Percentiles rank a stretch among this genome's conserved stretches.
Evolutionary conservation across 108 stramenopile species (phyloP).

Genomic region (Cyclostephanos tholiformis): DNA sequence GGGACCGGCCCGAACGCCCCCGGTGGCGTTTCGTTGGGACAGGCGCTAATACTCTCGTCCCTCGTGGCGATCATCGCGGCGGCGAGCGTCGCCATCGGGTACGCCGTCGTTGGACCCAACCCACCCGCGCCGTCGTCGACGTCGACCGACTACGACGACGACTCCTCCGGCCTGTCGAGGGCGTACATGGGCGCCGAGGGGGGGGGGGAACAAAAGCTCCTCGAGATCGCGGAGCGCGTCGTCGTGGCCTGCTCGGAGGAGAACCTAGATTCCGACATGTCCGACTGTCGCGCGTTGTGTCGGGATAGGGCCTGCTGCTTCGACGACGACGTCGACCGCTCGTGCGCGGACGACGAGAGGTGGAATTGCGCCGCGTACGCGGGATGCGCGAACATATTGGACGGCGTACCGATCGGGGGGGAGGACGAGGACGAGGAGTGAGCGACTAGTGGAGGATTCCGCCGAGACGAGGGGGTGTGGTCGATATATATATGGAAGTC

Average conservation of each 20-base stretch:
- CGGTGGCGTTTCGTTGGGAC: not conserved
- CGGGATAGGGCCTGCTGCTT: constrained; percentile 32
- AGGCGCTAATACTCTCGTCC: constrained; percentile 14
- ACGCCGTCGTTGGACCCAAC: constrained; percentile 19
- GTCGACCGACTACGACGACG: not conserved
- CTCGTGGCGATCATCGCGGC: constrained; percentile 24
- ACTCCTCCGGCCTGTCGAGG: not conserved
- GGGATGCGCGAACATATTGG: constrained; percentile 32
- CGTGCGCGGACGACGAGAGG: constrained; percentile 33
- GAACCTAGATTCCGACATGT: constrained; percentile 28
- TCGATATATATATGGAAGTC: too few species aligned
- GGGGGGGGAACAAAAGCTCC: constrained; percentile 25
- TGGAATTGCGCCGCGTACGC: constrained; percentile 40
- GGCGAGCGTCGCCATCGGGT: constrained; percentile 32
- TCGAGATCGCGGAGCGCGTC: constrained; percentile 41
- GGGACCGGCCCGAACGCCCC: too few species aligned
- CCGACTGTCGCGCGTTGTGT: constrained; percentile 35
- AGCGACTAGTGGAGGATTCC: too few species aligned
- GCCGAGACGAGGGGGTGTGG: too few species aligned
- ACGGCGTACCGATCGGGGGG: constrained; percentile 13
- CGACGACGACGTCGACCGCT: constrained; percentile 19
- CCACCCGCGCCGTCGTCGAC: not conserved
- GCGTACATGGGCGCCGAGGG: not conserved
- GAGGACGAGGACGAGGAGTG: constrained; percentile 23
- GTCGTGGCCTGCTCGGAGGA: constrained; percentile 26